Percentiles rank a stretch among this genome's conserved stretches.
These are phyloP conservation scores for Ophiostoma pallidulum DNA, from an alignment of 2,329 filamentous ascomycete genomes.

Conservation along the genomic window DNA sequence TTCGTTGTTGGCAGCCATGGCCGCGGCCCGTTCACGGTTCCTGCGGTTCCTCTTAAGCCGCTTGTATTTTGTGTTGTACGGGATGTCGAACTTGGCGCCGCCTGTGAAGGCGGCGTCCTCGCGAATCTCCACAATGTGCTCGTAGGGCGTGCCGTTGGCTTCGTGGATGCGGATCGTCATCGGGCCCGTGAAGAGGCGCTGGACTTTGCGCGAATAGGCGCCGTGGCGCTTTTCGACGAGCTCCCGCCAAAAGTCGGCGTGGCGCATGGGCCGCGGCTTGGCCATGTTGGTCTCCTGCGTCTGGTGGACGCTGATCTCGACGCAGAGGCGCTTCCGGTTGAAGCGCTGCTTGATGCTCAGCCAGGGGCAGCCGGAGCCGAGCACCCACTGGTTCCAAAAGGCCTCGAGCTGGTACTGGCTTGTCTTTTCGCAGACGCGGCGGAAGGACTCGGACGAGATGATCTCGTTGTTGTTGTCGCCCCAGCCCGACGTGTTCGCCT, in stretches of 20 bases:
- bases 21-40: slow-evolving; percentile 66
- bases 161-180: slow-evolving; percentile 98
- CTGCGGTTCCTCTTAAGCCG: slow-evolving; percentile 80
- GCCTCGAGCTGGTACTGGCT: slow-evolving; percentile 70
- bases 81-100: slow-evolving; percentile 74
- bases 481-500: slow-evolving; percentile 50
- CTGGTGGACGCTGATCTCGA: slow-evolving; percentile 84
- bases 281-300: slow-evolving; percentile 50
- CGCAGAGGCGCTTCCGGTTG: slow-evolving; percentile 94
- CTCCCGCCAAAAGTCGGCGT: slow-evolving; percentile 71
- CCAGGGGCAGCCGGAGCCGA: slow-evolving; percentile 76
- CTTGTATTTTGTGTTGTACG: slow-evolving; percentile 99
- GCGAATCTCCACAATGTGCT: slow-evolving; percentile 93
- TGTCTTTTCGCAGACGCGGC: slow-evolving; percentile 76
- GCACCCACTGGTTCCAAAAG: slow-evolving; percentile 92
- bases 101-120: slow-evolving; percentile 56
- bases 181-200: slow-evolving; percentile 66
- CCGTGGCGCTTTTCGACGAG: slow-evolving; percentile 68
- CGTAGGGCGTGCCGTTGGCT: slow-evolving; percentile 94
- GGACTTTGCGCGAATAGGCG: slow-evolving; percentile 56
- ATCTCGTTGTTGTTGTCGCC: slow-evolving; percentile 55
- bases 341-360: slow-evolving; percentile 84
- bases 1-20: slow-evolving; percentile 37
- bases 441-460: slow-evolving; percentile 65
- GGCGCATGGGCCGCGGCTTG: slow-evolving; percentile 49